phyloP scores from a whole-genome alignment of 1,139 yeast species.

The Eremothecium cymbalariae region DNA sequence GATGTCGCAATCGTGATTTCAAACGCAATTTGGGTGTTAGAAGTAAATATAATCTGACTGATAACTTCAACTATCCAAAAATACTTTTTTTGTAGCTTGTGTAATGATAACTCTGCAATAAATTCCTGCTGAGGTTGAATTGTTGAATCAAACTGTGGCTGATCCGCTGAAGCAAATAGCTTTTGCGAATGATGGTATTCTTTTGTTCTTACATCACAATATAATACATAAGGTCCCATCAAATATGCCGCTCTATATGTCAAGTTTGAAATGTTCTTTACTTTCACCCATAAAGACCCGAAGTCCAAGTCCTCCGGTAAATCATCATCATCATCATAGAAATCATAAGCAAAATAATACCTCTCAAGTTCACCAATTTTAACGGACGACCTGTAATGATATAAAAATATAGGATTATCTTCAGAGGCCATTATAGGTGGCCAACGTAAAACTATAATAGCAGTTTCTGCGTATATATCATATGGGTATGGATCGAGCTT shows the following conservation, averaged over 20 bases:
- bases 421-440: constrained; percentile 5
- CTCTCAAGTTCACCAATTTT: constrained; percentile 54
- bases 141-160: constrained; percentile 69
- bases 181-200: constrained; percentile 55
- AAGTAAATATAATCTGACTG: constrained; percentile 73
- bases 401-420: constrained; percentile 30
- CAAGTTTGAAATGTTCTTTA: constrained; percentile 65
- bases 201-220: constrained; percentile 67
- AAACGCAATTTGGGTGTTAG: constrained; percentile 59
- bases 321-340: constrained; percentile 29
- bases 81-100: constrained; percentile 40
- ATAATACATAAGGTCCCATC: constrained; percentile 84
- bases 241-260: constrained; percentile 81
- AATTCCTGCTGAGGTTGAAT: constrained; percentile 62
- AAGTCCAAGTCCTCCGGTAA: constrained; percentile 22
- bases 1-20: constrained; percentile 57
- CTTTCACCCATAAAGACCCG: constrained; percentile 49
- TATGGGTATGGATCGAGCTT: too few species aligned
- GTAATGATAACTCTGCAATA: constrained; percentile 42
- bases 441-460: too few species aligned
- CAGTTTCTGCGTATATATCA: too few species aligned
- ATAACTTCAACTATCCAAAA: constrained; percentile 81
- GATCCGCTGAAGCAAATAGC: constrained; percentile 57
- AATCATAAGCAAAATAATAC: constrained; percentile 39
- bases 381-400: constrained; percentile 36